Conservation (phyloP, 345 rosid species). For the Lepidium africanum region DNA sequence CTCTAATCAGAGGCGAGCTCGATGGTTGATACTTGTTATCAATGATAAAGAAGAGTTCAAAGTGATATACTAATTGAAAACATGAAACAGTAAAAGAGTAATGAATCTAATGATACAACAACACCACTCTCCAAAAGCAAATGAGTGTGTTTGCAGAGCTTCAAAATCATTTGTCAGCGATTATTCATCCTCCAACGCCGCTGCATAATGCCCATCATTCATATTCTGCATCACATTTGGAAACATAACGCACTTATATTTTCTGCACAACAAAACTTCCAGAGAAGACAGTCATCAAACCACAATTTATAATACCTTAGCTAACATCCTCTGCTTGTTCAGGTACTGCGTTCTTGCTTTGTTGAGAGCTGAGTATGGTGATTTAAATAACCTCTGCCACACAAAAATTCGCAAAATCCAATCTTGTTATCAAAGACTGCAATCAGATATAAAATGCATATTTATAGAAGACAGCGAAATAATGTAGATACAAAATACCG, state of each 20-base stretch:
- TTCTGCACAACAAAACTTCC: not conserved
- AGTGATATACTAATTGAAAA: not conserved
- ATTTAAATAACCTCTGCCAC: constrained; percentile 61
- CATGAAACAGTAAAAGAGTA: not conserved
- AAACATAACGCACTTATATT: not conserved
- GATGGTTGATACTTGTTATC: not conserved
- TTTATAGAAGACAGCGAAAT: not conserved
- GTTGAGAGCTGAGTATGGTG: constrained; percentile 70
- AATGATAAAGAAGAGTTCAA: not conserved
- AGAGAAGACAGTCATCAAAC: not conserved
- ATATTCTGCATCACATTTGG: constrained; percentile 14
- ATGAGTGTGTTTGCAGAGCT: not conserved
- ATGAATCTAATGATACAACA: not conserved
- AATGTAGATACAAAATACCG: not conserved
- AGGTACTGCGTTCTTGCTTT: constrained; percentile 86
- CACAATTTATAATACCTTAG: constrained; percentile 37
- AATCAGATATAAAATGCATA: not conserved
- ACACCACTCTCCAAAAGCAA: not conserved
- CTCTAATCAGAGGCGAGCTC: not conserved
- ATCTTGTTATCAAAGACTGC: not conserved
- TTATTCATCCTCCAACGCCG: constrained; percentile 16
- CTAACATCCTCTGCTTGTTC: constrained; percentile 78
- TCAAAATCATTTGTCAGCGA: not conserved
- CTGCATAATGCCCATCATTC: constrained; percentile 28
- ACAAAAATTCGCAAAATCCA: not conserved